Base-by-base conservation (phyloP, 768 basidiomycete species). In the Russula griseocarnosa region DNA sequence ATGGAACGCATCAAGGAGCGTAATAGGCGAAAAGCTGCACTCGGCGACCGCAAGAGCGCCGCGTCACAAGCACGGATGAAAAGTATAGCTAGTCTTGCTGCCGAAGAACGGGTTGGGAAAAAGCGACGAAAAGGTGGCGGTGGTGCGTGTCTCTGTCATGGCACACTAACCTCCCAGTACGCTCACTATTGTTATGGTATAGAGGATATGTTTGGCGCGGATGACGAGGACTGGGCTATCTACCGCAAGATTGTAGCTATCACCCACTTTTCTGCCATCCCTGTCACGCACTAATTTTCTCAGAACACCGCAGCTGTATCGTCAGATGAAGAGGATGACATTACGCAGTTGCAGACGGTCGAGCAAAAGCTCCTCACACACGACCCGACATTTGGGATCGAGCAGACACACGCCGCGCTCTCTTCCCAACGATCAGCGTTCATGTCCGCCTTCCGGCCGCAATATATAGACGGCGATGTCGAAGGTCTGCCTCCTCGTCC, bases 211-310 rank as follows among this genome's bases (percentile, higher is more conserved):
- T 99, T 98, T 71, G 94, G 96, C 4, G 87, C 86, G 20, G 88
- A 96, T 68, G 95, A 98, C 71, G 94, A 90, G 8, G 96, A 98
- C 72, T 98, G 96, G 95, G 88, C 88, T 0, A 94, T 98, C 63
- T 98, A 98, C 72, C 91, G 96, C 67, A 94, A 98, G 76, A 94
- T 99, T 63, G 95, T 95, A 72, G 67, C 84, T 74, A 11, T 46
- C 38, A 14, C 3, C n/a, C 30, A 16, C n/a, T 49, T 40, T 5
- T 40, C 16, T 40, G 38, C 3, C 38, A 38, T 34, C 36, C 6
- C 36, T 53, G 44, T 57, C 26, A 42, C 60, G 47, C 60, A 58
- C 24, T 59, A 1, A 49, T 5, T 32, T 20, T 67, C 6, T 16
- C 65, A 92, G 90, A 91, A 91, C 71, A 84, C 81, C 5, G 80